Evolutionary conservation across 768 basidiomycete genomes (phyloP), one percentile per base, ranked within the genome.

Genomic region (Mycena polygramma): DNA sequence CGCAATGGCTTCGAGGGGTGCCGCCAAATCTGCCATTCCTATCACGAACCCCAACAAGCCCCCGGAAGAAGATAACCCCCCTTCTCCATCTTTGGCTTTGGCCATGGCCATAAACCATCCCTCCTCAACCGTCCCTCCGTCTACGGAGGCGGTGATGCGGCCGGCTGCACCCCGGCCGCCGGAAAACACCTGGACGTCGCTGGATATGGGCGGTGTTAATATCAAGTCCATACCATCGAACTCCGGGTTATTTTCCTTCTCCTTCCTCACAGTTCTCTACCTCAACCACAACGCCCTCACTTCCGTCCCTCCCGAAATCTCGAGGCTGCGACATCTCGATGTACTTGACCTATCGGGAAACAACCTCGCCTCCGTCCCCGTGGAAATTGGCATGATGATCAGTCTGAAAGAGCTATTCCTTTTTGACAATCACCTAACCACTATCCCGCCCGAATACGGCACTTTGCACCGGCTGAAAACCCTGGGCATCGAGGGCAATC

Each of bases 401-500:
- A 89, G 90, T 72, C 83, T 99, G 63, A 95, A 94, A 81, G 97
- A 99, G 79, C 85, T 99, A 43, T 94, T 95, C 77, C 83, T 99
- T 24, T 99, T 99, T 80, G 98, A 99, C 85, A 99, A 99, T 81
- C 90, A 93, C 75, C 81, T 99, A n/a, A 83, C 88, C 46, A 92
- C 90, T 3, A 86, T 99, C 22, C 98, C 98, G 2, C 83, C 87
- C 0, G 94, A 99, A 78, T 85, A 98, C 43, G 98, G 98, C 36
- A 95, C 89, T 64, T 81, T 99, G 43, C 94, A 97, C 77, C 95
- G 96, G 78, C 86, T 99, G 58, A 95, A 94, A 78, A 95, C 95
- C 14, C 83, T 99, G 35, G 98, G 98, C 22, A 88, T 99, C 43
- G 98, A 99, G 79, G 98, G 98, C n/a, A 99, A 99, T 75, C 97